Conservation (phyloP, 345 rosid species). For the Camelina laxa region DNA sequence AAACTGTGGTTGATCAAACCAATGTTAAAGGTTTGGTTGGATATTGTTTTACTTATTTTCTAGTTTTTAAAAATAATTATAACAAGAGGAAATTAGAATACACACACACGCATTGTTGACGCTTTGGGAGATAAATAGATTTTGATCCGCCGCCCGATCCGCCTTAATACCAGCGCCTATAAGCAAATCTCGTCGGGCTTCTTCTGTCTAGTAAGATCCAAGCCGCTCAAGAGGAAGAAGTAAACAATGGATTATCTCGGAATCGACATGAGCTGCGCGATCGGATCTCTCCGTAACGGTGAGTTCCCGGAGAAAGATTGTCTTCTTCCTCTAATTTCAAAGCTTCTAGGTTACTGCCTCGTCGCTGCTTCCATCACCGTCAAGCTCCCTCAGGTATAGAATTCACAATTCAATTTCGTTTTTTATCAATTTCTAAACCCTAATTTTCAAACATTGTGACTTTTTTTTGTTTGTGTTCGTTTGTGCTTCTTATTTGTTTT, state of each 20-base stretch:
- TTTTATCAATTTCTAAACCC: not conserved
- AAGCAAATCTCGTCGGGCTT: too few relatives aligned
- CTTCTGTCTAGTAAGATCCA: not conserved
- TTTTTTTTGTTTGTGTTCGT: not conserved
- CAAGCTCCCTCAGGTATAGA: conserved; percentile 86
- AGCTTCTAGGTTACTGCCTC: conserved; percentile 89
- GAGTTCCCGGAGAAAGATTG: conserved; percentile 76
- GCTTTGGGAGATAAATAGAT: too few relatives aligned
- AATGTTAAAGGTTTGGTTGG: too few relatives aligned
- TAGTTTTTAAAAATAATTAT: too few relatives aligned
- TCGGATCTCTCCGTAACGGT: conserved; percentile 65
- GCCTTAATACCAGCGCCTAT: too few relatives aligned
- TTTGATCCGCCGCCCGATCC: too few relatives aligned
- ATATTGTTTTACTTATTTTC: too few relatives aligned
- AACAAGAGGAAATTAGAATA: too few relatives aligned
- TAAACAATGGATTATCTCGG: conserved; percentile 65
- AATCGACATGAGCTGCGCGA: conserved; percentile 74
- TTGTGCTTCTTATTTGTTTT: not conserved
- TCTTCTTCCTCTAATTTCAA: conserved; percentile 88
- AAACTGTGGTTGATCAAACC: too few relatives aligned
- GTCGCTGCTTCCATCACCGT: conserved; percentile 95
- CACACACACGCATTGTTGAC: too few relatives aligned
- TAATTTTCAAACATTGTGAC: not conserved
- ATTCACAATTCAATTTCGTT: not conserved
- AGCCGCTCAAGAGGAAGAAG: not conserved